phyloP scores from a whole-genome alignment of 768 basidiomycete genomes.

The Mycena rebaudengoi region DNA sequence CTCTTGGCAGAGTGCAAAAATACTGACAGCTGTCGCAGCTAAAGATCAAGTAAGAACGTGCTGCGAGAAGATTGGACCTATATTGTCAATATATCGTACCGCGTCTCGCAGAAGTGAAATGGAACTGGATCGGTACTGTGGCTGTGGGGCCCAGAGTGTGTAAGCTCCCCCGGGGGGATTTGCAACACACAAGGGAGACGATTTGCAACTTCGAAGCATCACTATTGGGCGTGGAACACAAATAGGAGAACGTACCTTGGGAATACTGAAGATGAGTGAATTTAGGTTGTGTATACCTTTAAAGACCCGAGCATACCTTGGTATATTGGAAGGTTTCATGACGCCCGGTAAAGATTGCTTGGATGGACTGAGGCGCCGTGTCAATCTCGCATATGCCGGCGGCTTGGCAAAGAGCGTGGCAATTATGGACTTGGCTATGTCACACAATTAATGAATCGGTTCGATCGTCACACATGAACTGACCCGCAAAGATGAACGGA shows the following conservation, averaged over 20 bases:
- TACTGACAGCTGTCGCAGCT: constrained; percentile 65
- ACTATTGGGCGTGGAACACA: neutral
- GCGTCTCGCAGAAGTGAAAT: constrained; percentile 64
- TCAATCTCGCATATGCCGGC: constrained; percentile 67
- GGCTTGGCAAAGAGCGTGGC: constrained; percentile 49
- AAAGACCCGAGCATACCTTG: constrained; percentile 53
- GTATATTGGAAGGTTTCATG: constrained; percentile 73
- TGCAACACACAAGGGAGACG: constrained; percentile 57
- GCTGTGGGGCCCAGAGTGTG: constrained; percentile 56
- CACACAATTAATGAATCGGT: too few relatives aligned
- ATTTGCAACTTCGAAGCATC: constrained; percentile 48
- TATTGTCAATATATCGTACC: too few relatives aligned
- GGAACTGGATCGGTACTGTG: constrained; percentile 55
- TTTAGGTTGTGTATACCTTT: neutral
- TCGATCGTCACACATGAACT: constrained; percentile 15
- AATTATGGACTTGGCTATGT: constrained; percentile 61
- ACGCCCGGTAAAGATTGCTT: constrained; percentile 66
- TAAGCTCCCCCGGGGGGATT: constrained; percentile 51
- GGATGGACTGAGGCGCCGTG: constrained; percentile 64
- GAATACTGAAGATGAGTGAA: constrained; percentile 51
- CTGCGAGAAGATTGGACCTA: too few relatives aligned
- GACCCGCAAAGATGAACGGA: constrained; percentile 69
- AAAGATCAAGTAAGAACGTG: too few relatives aligned
- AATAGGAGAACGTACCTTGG: constrained; percentile 51
- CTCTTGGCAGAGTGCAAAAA: constrained; percentile 63